phyloP scores from a whole-genome alignment of 768 basidiomycete species.

The Tulasnella sp. region DNA sequence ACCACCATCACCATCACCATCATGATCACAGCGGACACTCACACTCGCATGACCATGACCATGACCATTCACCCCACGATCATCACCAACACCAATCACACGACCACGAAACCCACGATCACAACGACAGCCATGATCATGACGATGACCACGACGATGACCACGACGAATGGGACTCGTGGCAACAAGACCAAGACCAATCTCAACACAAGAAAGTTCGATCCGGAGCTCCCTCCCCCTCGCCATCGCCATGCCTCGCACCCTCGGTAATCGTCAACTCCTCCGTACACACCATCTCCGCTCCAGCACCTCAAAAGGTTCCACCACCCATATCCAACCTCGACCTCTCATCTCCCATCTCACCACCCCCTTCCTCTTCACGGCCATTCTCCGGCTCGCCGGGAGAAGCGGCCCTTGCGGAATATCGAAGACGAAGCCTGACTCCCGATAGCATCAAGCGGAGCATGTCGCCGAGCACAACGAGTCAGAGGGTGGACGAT shows the following conservation, averaged over 20 bases:
- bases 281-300: neutral
- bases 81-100: neutral
- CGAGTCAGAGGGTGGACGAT: neutral
- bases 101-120: neutral
- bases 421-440: neutral
- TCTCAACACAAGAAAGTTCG: neutral
- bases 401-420: neutral
- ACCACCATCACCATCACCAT: no score
- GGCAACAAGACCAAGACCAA: neutral
- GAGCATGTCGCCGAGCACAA: neutral
- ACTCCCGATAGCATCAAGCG: conserved; percentile 8
- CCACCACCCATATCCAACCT: neutral
- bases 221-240: conserved; percentile 1
- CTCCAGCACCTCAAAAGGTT: neutral
- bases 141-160: conserved; percentile 16
- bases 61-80: neutral
- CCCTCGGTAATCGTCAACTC: neutral
- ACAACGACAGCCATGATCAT: conserved; percentile 15
- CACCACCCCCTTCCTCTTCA: neutral
- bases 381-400: neutral
- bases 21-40: no score
- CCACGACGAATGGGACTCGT: conserved; percentile 14
- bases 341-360: neutral
- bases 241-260: neutral
- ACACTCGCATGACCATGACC: neutral